These are phyloP conservation scores for Kazachstania sp. DNA, from an alignment of 1,139 yeast species.

Conservation along the genomic window DNA sequence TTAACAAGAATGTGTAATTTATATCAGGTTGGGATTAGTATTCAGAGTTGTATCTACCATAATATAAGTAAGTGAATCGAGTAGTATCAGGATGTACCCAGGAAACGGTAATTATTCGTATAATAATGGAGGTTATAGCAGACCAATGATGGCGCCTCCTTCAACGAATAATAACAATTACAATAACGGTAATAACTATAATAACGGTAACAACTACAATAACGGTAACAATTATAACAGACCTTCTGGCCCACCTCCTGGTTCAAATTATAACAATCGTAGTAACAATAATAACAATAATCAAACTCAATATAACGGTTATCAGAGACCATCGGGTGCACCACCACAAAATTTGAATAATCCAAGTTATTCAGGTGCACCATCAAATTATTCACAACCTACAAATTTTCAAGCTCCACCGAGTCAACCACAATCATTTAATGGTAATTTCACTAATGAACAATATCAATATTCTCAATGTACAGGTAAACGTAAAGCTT, in stretches of 20 bases:
- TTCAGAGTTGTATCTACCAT: no score
- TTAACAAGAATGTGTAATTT: no score
- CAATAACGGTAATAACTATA: no score
- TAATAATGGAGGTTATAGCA: neutral
- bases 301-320: conserved; percentile 8
- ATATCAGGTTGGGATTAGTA: no score
- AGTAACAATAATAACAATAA: conserved; percentile 4
- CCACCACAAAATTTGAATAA: conserved; percentile 10
- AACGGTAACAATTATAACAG: conserved; percentile 6
- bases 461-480: conserved; percentile 50
- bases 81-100: conserved; percentile 22
- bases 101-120: conserved; percentile 11
- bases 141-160: conserved; percentile 5
- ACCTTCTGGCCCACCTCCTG: conserved; percentile 3
- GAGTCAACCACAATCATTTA: conserved; percentile 17
- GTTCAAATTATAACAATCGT: conserved; percentile 14
- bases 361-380: conserved; percentile 11
- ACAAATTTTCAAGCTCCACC: conserved; percentile 21
- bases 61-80: no score
- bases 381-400: conserved; percentile 15
- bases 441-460: conserved; percentile 7
- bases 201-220: no score
- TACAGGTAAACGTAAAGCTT: conserved; percentile 69
- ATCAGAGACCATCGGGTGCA: conserved; percentile 18
- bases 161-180: conserved; percentile 2